Evolutionary conservation across 768 basidiomycete species (phyloP), one percentile per base, ranked within the genome.

Genomic region (Pleurotus citrinopileatus): DNA sequence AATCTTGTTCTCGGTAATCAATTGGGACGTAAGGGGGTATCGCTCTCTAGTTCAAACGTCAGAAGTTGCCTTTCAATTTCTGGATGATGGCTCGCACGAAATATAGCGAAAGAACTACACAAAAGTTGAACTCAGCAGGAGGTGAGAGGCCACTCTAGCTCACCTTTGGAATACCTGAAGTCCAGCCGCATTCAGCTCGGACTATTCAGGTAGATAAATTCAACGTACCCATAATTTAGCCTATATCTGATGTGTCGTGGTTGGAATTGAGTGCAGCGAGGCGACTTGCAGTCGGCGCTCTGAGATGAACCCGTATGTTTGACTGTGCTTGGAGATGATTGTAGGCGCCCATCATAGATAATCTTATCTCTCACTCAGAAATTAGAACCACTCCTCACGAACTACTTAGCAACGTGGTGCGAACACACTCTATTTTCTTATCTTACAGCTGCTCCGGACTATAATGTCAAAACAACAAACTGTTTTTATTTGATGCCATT

Each of bases 1-100:
- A 57, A 99, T 98, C 77, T 94, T 94, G 75, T 98, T 97, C 76
- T 97, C 94, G 69, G 96, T 86, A 59, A 98, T 97, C 55, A 98
- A 79, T 69, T 98, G 97, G 15, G 96, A 98, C 13, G 95, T 99
- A 60, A 99, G 81, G 47, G 97, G 96, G 69, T 99, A 99, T 57
- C 97, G 87, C 76, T 98, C 97, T 57, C 94, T 96, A 65, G 7
- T 23, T 38, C 20, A 27, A 13, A 7, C 38, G 70, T 40, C 66
- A 37, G 56, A 9, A 55, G 34, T 61, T 28, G 13, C 13, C 28
- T 25, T 17, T 22, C 6, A 6, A 17, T 44, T 3, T 37, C 36
- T n/a, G 42, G 37, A 22, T 10, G 43, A 19, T 26, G 46, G 46
- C 28, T 74, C 90, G 63, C 70, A 91, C 87, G 94, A 95, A 62